A percentile compares a stretch with the other conserved stretches of the same genome.
phyloP scores from a whole-genome alignment of 768 basidiomycete genomes.

The Lyophyllum shimeji region DNA sequence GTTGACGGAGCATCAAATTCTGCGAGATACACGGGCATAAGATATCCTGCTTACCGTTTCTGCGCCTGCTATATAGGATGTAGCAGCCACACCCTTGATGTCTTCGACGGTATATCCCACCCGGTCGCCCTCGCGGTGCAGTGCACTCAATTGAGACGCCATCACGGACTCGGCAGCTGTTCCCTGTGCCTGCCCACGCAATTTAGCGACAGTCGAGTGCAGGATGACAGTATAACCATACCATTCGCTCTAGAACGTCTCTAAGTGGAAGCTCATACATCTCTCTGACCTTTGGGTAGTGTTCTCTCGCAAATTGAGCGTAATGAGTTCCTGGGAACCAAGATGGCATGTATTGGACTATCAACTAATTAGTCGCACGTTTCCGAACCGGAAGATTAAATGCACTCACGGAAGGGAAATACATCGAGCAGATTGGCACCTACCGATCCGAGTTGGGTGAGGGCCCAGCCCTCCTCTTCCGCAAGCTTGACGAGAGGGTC shows the following conservation, averaged over 20 bases:
- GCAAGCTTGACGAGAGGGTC: constrained; percentile 14
- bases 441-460: constrained; percentile 5
- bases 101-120: not conserved
- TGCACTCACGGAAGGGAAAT: constrained; percentile 15
- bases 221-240: not conserved
- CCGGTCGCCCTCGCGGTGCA: not conserved
- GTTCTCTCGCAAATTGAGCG: not conserved
- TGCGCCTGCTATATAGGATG: not conserved
- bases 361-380: not conserved
- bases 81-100: not conserved
- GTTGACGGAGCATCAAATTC: too few relatives aligned
- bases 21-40: too few relatives aligned
- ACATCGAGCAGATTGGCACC: constrained; percentile 14
- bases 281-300: not conserved
- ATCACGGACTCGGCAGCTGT: not conserved
- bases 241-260: not conserved
- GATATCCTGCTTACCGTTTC: too few relatives aligned
- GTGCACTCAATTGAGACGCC: not conserved
- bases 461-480: constrained; percentile 1
- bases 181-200: not conserved
- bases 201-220: not conserved
- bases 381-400: too few relatives aligned
- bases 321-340: not conserved
- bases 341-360: not conserved
- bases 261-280: not conserved